Base-by-base conservation (phyloP, 805 yeast genomes). In the Ogataea kodamae region DNA sequence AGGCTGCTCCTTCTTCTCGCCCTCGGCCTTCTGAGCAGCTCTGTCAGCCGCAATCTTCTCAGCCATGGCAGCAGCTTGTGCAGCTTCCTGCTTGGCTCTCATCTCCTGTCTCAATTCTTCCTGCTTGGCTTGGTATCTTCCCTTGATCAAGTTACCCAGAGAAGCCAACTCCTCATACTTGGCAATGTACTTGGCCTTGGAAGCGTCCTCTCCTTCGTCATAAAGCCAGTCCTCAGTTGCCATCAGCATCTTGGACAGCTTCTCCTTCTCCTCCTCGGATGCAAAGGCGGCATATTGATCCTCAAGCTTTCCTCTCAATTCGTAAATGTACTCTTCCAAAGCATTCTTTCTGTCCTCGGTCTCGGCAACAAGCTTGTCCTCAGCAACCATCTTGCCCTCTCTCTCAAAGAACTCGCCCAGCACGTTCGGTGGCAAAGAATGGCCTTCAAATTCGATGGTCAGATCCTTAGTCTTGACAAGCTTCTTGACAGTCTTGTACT, bases 301-400 rank as follows among this genome's bases (percentile, higher is more conserved):
- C 41, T 89, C 97, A 57, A 92, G 74, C 72, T 92, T 92, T 62
- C 95, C 95, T 71, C 98, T 84, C 67, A 90, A 78, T 55, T 87
- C 95, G 70, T 92, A 92, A 57, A 92, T 92, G 75, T 92, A 92
- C 74, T 92, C 99, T 74, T 92, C 98, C 44, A 92, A 74, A 48
- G 96, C 92, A 65, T 92, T 92, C 82, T 92, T 92, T 67, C 88
- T 87, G 70, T 92, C 97, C 74, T 92, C 97, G 49, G 97, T 92
- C 70, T 92, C 97, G 49, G 94, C 94, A 48, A 92, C 97, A 54
- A 90, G 80, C 72, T 89, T 92, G 68, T 92, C 99, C 59, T 81
- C 88, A 61, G 87, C 77, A 47, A 76, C 72, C 80, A 92, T 68
- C 62, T 81, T 74, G 57, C 77, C 76, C 73, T 92, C 99, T 64